Evolutionary conservation across 257 asterid genomes (phyloP).

Genomic region (Nicotiana sylvestris): DNA sequence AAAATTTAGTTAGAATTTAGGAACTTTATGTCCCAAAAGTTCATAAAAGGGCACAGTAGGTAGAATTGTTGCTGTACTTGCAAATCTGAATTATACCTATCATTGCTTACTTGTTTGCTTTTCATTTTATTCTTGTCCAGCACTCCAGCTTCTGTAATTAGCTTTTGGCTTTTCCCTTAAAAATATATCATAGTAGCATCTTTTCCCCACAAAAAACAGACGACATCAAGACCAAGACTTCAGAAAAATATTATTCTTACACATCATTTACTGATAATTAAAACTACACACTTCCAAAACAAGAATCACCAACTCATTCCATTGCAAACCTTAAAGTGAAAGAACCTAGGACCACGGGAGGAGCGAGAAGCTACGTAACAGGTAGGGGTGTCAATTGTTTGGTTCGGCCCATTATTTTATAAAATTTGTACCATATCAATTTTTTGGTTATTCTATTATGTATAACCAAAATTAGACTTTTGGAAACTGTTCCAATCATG

Average conservation of each 20-base stretch:
- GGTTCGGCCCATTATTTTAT: too few relatives aligned
- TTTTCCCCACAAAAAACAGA: slow-evolving; percentile 17
- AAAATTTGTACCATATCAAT: too few relatives aligned
- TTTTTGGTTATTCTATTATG: too few relatives aligned
- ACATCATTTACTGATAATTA: neutral
- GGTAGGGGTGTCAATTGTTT: too few relatives aligned
- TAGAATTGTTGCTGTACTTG: slow-evolving; percentile 24
- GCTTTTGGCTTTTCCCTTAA: slow-evolving; percentile 24
- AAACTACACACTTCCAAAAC: neutral
- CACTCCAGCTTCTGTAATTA: slow-evolving; percentile 20
- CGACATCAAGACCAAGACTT: neutral
- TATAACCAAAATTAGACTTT: too few relatives aligned
- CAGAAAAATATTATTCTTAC: neutral
- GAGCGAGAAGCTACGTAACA: too few relatives aligned
- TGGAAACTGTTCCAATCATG: too few relatives aligned
- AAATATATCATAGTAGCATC: slow-evolving; percentile 29
- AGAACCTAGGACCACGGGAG: neutral
- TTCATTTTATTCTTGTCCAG: slow-evolving; percentile 27
- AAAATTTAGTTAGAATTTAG: slow-evolving; percentile 15
- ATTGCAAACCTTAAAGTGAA: neutral
- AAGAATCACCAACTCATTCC: neutral
- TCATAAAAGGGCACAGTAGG: slow-evolving; percentile 13
- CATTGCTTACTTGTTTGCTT: slow-evolving; percentile 37
- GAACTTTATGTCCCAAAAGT: neutral
- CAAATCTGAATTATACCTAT: slow-evolving; percentile 24